Evolutionary conservation across 2,329 filamentous ascomycete species (phyloP).

Genomic region (Lasiodiplodia sp.): DNA sequence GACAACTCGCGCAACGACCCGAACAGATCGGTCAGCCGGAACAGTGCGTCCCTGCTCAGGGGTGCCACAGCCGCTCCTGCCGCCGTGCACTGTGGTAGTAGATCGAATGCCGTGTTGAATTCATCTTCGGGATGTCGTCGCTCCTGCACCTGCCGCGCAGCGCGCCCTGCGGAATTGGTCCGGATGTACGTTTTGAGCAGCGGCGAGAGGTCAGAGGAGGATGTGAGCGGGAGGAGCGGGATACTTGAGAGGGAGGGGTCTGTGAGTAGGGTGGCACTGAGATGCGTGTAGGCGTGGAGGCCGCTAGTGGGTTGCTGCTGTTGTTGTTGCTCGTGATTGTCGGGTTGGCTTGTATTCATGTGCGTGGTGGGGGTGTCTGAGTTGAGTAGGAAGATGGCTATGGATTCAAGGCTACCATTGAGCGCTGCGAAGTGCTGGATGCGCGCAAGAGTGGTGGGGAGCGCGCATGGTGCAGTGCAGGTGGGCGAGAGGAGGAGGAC

Average conservation of each 20-base stretch:
- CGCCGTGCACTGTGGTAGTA: slow-evolving; percentile 43
- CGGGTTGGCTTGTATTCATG: not conserved
- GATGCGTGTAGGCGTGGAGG: slow-evolving; percentile 21
- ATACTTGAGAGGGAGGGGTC: not conserved
- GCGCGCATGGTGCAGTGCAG: not conserved
- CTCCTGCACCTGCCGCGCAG: not conserved
- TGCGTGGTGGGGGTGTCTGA: not conserved
- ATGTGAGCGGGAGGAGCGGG: slow-evolving; percentile 5
- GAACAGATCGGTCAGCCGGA: slow-evolving; percentile 42
- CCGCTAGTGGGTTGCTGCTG: not conserved
- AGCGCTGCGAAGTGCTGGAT: slow-evolving; percentile 27
- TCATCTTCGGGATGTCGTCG: not conserved
- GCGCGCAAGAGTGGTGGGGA: slow-evolving; percentile 15
- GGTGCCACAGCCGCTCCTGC: not conserved
- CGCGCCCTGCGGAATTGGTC: slow-evolving; percentile 21
- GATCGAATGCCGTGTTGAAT: slow-evolving; percentile 33
- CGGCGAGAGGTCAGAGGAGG: not conserved
- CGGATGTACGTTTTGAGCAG: slow-evolving; percentile 18
- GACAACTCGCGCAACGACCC: slow-evolving; percentile 44
- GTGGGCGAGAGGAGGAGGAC: slow-evolving; percentile 28
- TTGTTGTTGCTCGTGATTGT: not conserved
- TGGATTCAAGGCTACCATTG: slow-evolving; percentile 10
- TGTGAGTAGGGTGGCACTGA: slow-evolving; percentile 11
- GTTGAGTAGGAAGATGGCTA: slow-evolving; percentile 21
- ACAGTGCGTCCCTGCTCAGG: not conserved